A percentile compares a stretch with the other conserved stretches of the same genome.
phyloP scores from a whole-genome alignment of 768 basidiomycete genomes.

The Mycena amicta region DNA sequence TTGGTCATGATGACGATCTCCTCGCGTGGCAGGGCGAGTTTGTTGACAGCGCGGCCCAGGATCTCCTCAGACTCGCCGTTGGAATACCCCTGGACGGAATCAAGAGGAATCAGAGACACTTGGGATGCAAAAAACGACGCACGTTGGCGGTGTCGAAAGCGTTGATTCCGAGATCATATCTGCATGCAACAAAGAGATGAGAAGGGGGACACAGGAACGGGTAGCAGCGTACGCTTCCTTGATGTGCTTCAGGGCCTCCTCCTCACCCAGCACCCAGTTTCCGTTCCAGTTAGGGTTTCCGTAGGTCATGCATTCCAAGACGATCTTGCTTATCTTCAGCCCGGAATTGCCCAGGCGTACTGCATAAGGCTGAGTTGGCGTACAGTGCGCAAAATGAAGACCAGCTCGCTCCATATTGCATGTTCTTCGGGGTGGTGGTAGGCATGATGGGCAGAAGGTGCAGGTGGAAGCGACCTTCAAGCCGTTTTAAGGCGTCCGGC shows the following conservation, averaged over 20 bases:
- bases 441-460: too few species aligned
- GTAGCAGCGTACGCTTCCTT: conserved; percentile 12
- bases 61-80: conserved; percentile 35
- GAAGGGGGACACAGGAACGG: neutral
- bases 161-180: conserved; percentile 34
- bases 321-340: conserved; percentile 41
- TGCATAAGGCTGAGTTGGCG: neutral
- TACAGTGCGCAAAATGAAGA: neutral
- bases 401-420: conserved; percentile 4
- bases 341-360: conserved; percentile 25
- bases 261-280: conserved; percentile 34
- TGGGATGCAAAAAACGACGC: neutral
- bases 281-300: conserved; percentile 25
- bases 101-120: neutral
- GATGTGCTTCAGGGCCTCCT: conserved; percentile 21
- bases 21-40: conserved; percentile 34
- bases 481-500: too few species aligned
- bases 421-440: conserved; percentile 1
- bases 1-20: conserved; percentile 46
- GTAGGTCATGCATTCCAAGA: conserved; percentile 8
- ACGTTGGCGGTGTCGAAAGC: conserved; percentile 33
- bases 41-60: conserved; percentile 39
- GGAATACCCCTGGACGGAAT: conserved; percentile 25
- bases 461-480: too few species aligned
- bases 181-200: conserved; percentile 28